phyloP scores from a whole-genome alignment of 768 basidiomycete species.

The Myochromella boudieri region DNA sequence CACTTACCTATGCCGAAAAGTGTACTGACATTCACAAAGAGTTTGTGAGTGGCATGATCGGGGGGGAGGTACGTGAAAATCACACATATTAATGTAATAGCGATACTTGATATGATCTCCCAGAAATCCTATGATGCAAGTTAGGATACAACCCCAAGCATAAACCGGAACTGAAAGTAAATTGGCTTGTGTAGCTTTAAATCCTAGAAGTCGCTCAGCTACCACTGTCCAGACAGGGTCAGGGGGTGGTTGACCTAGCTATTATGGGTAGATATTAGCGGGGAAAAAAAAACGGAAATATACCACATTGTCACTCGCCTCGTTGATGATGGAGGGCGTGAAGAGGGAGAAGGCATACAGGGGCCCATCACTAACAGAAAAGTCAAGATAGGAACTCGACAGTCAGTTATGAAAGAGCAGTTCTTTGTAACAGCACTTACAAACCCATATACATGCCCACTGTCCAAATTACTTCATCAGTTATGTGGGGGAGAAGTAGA shows the following conservation, averaged over 20 bases:
- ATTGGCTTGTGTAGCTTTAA: slow-evolving; percentile 65
- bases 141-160: slow-evolving; percentile 68
- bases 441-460: slow-evolving; percentile 76
- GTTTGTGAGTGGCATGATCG: background rate
- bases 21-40: slow-evolving; percentile 14
- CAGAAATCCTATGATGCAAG: slow-evolving; percentile 57
- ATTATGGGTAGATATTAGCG: background rate
- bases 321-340: slow-evolving; percentile 52
- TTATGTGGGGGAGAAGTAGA: background rate
- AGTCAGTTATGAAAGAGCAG: slow-evolving; percentile 4
- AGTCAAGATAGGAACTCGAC: background rate
- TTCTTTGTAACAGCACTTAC: slow-evolving; percentile 36
- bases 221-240: background rate
- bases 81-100: slow-evolving; percentile 62
- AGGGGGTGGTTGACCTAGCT: slow-evolving; percentile 32
- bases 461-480: slow-evolving; percentile 21
- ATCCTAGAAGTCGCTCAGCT: slow-evolving; percentile 37
- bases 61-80: background rate
- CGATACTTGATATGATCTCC: slow-evolving; percentile 62
- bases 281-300: background rate
- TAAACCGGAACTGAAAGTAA: slow-evolving; percentile 79
- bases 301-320: slow-evolving; percentile 36
- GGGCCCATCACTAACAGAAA: slow-evolving; percentile 47
- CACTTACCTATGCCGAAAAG: slow-evolving; percentile 27
- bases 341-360: slow-evolving; percentile 55